These are phyloP conservation scores for Colletotrichum scovillei DNA, from an alignment of 2,329 filamentous ascomycete species.

Conservation along the genomic window DNA sequence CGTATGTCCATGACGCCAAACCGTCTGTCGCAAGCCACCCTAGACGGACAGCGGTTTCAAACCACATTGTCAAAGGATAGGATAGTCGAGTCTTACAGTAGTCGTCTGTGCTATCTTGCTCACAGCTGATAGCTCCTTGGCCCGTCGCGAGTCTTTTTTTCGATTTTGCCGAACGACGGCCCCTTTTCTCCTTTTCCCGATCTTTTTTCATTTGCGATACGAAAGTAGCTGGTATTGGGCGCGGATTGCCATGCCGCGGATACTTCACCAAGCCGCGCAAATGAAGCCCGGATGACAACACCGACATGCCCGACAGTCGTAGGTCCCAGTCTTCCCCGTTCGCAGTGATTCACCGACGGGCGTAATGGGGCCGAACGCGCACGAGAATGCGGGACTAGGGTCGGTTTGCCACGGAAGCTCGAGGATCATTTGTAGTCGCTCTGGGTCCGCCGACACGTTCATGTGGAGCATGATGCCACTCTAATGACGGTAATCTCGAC, in stretches of 20 bases:
- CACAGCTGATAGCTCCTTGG: neutral
- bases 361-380: constrained; percentile 26
- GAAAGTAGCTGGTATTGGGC: neutral
- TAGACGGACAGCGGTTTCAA: neutral
- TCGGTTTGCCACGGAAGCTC: constrained; percentile 21
- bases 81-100: neutral
- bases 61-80: neutral
- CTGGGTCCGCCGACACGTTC: neutral
- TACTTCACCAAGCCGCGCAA: neutral
- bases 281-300: constrained; percentile 24
- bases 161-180: neutral
- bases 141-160: neutral
- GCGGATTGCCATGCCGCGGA: neutral
- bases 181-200: neutral
- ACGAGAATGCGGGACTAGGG: constrained; percentile 12
- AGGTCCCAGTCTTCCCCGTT: constrained; percentile 12
- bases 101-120: neutral
- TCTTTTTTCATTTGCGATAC: neutral
- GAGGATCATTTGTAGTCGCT: constrained; percentile 21
- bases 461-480: constrained; percentile 27
- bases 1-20: neutral
- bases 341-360: constrained; percentile 30
- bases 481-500: constrained; percentile 22
- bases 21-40: neutral
- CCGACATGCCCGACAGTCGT: constrained; percentile 26